These are phyloP conservation scores for Aspergillus terreus DNA, from an alignment of 2,329 filamentous ascomycete species.

Conservation along the genomic window DNA sequence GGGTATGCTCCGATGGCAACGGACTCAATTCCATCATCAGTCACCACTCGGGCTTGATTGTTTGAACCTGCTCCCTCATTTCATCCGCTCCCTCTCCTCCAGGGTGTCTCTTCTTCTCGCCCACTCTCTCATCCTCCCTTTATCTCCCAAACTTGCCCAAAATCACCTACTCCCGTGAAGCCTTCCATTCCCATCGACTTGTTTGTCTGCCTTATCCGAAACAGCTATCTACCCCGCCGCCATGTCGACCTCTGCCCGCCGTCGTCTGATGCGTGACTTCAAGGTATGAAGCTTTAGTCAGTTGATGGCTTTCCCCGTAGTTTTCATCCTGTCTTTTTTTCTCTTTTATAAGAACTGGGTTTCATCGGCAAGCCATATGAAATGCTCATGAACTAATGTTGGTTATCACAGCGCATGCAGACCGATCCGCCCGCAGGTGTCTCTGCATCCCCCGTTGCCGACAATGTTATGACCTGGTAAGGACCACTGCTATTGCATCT, in stretches of 20 bases:
- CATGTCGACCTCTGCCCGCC: constrained; percentile 92
- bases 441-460: constrained; percentile 86
- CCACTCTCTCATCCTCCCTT: constrained; percentile 10
- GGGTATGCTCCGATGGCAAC: background rate
- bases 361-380: too few relatives aligned
- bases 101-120: constrained; percentile 9
- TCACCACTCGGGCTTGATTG: background rate
- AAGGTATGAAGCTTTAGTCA: constrained; percentile 61
- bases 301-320: constrained; percentile 1
- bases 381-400: constrained; percentile 10
- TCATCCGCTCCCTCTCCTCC: background rate
- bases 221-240: constrained; percentile 22
- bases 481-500: background rate
- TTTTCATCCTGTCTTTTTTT: background rate
- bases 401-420: constrained; percentile 78
- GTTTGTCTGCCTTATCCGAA: constrained; percentile 1
- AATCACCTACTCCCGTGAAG: background rate
- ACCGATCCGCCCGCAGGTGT: constrained; percentile 96
- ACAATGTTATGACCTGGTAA: constrained; percentile 42
- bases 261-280: constrained; percentile 98
- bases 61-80: background rate
- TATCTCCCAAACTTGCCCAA: background rate
- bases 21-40: background rate
- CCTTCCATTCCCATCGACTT: background rate
- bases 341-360: too few relatives aligned